Conservation (phyloP, 768 basidiomycete species). For the Calocybe gangraenosa region DNA sequence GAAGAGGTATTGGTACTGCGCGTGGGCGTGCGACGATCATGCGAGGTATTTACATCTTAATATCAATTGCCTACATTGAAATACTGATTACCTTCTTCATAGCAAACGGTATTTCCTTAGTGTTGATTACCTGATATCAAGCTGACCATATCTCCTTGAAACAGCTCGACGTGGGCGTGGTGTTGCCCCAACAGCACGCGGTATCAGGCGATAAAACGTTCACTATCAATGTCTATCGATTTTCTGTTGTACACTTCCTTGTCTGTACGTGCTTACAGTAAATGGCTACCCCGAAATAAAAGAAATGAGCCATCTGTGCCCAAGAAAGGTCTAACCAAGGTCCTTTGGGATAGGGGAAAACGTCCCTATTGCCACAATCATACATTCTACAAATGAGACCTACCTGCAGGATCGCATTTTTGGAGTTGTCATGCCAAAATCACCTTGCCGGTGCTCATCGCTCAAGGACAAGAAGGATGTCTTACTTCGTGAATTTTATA, state of each 20-base stretch:
- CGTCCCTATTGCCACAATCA: too few relatives aligned
- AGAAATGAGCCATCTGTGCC: too few relatives aligned
- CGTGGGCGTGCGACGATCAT: conserved; percentile 98
- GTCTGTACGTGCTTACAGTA: too few relatives aligned
- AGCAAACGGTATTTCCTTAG: conserved; percentile 64
- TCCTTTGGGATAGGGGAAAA: too few relatives aligned
- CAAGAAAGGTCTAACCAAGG: too few relatives aligned
- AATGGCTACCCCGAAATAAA: too few relatives aligned
- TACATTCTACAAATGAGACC: too few relatives aligned
- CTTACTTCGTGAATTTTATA: too few relatives aligned
- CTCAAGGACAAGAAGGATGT: too few relatives aligned
- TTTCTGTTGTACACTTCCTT: conserved; percentile 2
- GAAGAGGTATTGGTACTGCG: conserved; percentile 98
- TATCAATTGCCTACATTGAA: conserved; percentile 6
- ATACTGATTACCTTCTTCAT: conserved; percentile 19
- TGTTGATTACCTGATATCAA: background rate
- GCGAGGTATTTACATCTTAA: conserved; percentile 63
- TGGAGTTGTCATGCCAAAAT: too few relatives aligned
- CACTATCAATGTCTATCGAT: background rate
- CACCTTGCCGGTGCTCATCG: too few relatives aligned
- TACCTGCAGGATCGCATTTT: too few relatives aligned
- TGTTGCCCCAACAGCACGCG: conserved; percentile 64
- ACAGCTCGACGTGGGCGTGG: conserved; percentile 86
- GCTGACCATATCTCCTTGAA: conserved; percentile 10
- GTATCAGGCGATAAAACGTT: conserved; percentile 67